Percentiles rank a stretch among this genome's conserved stretches.
Conservation (phyloP, 805 yeast genomes). For the Yarrowia divulgata region DNA sequence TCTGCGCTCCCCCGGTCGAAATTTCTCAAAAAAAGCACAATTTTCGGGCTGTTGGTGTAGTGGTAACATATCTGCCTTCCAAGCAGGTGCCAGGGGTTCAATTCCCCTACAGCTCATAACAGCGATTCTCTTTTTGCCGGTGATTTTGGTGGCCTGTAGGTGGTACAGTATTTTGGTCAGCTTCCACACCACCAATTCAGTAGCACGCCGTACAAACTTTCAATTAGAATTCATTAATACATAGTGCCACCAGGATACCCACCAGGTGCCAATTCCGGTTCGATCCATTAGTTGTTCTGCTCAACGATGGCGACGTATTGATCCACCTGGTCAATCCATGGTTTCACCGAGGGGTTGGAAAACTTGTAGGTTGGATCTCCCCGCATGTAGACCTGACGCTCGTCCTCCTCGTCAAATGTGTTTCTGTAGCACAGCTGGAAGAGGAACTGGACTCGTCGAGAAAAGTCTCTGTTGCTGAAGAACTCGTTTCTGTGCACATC, state of each 20-base stretch:
- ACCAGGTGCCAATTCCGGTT: no score
- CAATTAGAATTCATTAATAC: no score
- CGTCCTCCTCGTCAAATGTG: slow-evolving; percentile 28
- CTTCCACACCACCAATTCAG: neutral
- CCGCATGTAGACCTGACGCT: slow-evolving; percentile 26
- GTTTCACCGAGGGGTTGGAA: slow-evolving; percentile 11
- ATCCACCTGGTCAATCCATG: slow-evolving; percentile 32
- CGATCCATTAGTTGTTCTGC: neutral
- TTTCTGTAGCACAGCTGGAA: slow-evolving; percentile 21
- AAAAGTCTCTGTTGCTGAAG: slow-evolving; percentile 16
- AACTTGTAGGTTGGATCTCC: slow-evolving; percentile 24
- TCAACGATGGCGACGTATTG: slow-evolving; percentile 16
- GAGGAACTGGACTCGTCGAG: slow-evolving; percentile 11
- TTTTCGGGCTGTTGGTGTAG: slow-evolving; percentile 31
- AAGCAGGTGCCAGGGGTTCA: slow-evolving; percentile 38
- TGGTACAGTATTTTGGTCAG: neutral
- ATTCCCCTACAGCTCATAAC: slow-evolving; percentile 25
- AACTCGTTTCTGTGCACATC: slow-evolving; percentile 27
- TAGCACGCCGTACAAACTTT: no score
- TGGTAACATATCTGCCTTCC: slow-evolving; percentile 38
- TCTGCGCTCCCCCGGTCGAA: neutral
- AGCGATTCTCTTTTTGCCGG: neutral
- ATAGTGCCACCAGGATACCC: no score
- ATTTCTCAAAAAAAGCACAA: neutral
- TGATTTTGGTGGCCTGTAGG: no score